Evolutionary conservation across 257 asterid genomes (phyloP).

Genomic region (Salvia rosmarinus): DNA sequence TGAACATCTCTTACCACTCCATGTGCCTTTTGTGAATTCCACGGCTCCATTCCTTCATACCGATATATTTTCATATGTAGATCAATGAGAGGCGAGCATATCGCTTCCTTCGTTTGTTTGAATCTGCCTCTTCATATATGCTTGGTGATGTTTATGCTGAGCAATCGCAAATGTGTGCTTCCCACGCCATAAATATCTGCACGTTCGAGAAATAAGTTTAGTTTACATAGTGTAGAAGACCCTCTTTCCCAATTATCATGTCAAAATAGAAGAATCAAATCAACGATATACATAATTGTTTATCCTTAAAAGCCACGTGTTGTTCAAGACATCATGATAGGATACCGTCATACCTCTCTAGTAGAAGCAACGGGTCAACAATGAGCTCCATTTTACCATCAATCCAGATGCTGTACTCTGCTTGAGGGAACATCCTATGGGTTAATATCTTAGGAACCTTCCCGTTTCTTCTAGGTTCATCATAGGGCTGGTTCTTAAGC

Average conservation of each 20-base stretch:
- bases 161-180: slow-evolving; percentile 94
- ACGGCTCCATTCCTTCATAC: slow-evolving; percentile 87
- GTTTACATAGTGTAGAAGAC: slow-evolving; percentile 8
- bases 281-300: slow-evolving; percentile 14
- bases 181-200: slow-evolving; percentile 91
- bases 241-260: not conserved
- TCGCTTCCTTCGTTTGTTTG: slow-evolving; percentile 92
- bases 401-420: slow-evolving; percentile 95
- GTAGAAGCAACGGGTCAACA: slow-evolving; percentile 89
- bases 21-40: slow-evolving; percentile 61
- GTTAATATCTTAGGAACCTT: slow-evolving; percentile 97
- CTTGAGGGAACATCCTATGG: slow-evolving; percentile 90
- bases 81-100: slow-evolving; percentile 94
- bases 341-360: slow-evolving; percentile 72
- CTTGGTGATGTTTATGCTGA: slow-evolving; percentile 86
- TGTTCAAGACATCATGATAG: slow-evolving; percentile 17
- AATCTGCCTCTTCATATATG: slow-evolving; percentile 88
- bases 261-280: slow-evolving; percentile 1
- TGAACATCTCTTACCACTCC: slow-evolving; percentile 57
- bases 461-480: slow-evolving; percentile 98
- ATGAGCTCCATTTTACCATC: slow-evolving; percentile 99
- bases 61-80: slow-evolving; percentile 84
- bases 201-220: slow-evolving; percentile 17
- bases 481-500: slow-evolving; percentile 89
- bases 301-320: not conserved